These are phyloP conservation scores for Dactylis glomerata DNA, from an alignment of 176 grass and related monocot species.

Conservation along the genomic window DNA sequence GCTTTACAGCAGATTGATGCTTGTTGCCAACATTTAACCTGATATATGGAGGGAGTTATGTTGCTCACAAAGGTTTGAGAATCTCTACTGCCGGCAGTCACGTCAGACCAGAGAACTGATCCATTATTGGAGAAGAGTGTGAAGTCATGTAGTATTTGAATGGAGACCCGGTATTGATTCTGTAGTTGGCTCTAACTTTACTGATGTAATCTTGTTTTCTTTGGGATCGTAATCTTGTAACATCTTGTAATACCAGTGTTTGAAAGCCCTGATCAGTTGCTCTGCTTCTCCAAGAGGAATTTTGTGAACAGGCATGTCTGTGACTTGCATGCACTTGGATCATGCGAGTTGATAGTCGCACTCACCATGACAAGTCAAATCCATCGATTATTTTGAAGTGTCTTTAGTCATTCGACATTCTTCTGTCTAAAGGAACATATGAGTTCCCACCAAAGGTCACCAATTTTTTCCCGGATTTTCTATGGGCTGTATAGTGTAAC, in stretches of 20 bases:
- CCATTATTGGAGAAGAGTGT: not conserved
- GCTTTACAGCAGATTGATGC: not conserved
- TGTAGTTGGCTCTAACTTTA: not conserved
- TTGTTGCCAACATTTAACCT: not conserved
- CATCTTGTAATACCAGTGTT: not conserved
- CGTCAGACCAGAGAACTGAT: not conserved
- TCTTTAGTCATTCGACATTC: not conserved
- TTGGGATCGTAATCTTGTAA: not conserved
- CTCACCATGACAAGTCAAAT: too few relatives aligned
- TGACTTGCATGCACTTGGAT: too few relatives aligned
- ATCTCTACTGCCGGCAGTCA: not conserved
- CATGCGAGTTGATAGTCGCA: too few relatives aligned
- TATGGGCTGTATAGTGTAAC: not conserved
- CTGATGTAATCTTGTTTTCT: not conserved
- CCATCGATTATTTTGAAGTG: too few relatives aligned
- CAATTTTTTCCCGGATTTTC: not conserved
- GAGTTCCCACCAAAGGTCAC: not conserved
- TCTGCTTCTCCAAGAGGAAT: not conserved
- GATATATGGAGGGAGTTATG: not conserved
- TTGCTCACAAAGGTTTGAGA: not conserved
- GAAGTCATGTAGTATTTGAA: not conserved
- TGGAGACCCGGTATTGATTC: not conserved
- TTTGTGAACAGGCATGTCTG: too few relatives aligned
- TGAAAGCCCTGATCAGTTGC: not conserved
- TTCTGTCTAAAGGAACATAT: not conserved